Evolutionary conservation across 2,329 filamentous ascomycete genomes (phyloP).

Genomic region (Colletotrichum costaricense): DNA sequence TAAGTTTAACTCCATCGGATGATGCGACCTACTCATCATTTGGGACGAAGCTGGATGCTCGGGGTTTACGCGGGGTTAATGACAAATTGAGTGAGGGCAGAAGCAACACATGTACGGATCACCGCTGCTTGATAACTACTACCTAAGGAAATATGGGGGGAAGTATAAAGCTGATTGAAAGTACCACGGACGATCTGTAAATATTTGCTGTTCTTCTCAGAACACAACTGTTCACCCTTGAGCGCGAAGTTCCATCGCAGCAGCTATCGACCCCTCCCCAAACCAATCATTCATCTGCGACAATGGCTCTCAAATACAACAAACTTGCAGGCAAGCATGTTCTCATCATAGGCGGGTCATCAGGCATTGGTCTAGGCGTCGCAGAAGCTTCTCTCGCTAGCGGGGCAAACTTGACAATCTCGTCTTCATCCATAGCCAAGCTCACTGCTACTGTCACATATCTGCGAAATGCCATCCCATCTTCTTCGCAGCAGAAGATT

Average conservation of each 20-base stretch:
- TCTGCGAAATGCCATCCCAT: conserved; percentile 42
- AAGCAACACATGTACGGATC: neutral
- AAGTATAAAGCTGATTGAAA: neutral
- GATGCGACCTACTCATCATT: neutral
- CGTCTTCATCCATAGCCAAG: conserved; percentile 65
- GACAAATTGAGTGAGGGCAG: neutral
- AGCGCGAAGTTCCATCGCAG: neutral
- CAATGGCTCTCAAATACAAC: conserved; percentile 40
- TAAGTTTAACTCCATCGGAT: neutral
- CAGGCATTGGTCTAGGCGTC: conserved; percentile 71
- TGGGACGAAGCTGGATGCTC: neutral
- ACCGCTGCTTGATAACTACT: neutral
- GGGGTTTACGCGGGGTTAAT: neutral
- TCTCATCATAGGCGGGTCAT: conserved; percentile 72
- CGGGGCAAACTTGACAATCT: conserved; percentile 67
- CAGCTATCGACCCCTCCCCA: no score
- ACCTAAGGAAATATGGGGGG: neutral
- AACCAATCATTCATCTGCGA: neutral
- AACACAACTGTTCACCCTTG: neutral
- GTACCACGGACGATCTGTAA: neutral
- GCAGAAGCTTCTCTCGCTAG: conserved; percentile 68
- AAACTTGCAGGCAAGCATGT: conserved; percentile 51
- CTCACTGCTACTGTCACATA: conserved; percentile 57
- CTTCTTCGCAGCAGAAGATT: conserved; percentile 17
- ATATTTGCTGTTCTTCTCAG: neutral